phyloP scores from a whole-genome alignment of 179 eudicot genomes.

The Silene noctiflora region DNA sequence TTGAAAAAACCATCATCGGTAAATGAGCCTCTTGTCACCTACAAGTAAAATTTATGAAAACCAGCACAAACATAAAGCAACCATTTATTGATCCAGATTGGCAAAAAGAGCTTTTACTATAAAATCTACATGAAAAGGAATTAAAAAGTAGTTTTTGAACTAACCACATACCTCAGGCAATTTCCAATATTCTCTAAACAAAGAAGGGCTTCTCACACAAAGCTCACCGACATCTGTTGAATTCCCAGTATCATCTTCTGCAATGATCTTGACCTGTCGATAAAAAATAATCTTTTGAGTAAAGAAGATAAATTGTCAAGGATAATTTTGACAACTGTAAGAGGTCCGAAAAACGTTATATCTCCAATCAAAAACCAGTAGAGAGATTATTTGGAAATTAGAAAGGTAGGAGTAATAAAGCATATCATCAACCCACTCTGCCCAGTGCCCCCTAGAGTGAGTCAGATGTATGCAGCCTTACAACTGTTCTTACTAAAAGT shows the following conservation, averaged over 20 bases:
- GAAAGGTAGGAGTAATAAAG: neutral
- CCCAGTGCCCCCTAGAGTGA: neutral
- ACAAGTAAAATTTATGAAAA: slow-evolving; percentile 15
- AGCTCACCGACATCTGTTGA: slow-evolving; percentile 81
- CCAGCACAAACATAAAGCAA: neutral
- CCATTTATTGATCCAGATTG: neutral
- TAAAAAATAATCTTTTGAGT: slow-evolving; percentile 5
- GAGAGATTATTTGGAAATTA: neutral
- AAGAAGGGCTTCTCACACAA: slow-evolving; percentile 87
- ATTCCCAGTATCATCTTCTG: slow-evolving; percentile 53
- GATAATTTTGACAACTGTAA: slow-evolving; percentile 8
- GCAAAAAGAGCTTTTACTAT: neutral
- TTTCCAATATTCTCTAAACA: slow-evolving; percentile 96
- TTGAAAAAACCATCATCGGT: slow-evolving; percentile 82
- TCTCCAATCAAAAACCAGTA: neutral
- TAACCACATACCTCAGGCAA: slow-evolving; percentile 65
- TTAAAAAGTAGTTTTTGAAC: neutral
- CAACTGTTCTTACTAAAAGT: neutral
- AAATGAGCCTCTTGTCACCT: slow-evolving; percentile 92
- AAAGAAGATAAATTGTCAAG: slow-evolving; percentile 17
- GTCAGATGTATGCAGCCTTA: neutral
- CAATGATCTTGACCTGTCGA: slow-evolving; percentile 74
- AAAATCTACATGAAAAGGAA: slow-evolving; percentile 10
- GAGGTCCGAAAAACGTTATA: neutral
- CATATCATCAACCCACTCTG: neutral